Base-by-base conservation (phyloP, 768 basidiomycete species). In the Boletellus emodensis region DNA sequence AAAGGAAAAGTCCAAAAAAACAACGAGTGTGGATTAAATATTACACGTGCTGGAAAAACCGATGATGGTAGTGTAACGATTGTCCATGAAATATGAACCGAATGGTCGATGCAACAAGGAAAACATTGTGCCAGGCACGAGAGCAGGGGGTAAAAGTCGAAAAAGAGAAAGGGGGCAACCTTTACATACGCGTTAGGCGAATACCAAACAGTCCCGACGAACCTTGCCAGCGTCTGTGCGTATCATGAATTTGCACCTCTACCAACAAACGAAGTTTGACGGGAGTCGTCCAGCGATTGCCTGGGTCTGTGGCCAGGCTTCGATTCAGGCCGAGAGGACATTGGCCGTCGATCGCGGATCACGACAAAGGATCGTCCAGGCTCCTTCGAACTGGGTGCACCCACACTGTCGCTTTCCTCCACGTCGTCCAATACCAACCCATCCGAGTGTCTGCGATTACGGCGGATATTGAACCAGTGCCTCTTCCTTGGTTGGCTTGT, bases 401-500 rank as follows among this genome's bases (percentile, higher is more conserved):
- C 48, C 32, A 32, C 73, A 62, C 47, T 53, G n/a, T 45, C 49
- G 28, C 37, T 56, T 39, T 56, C 56, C 20, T 36, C 49, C 12
- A 54, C 64, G 22, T 59, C 63, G 60, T 67, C 49, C 68, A 69
- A 22, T 18, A 66, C 52, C 14, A 75, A 74, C 39, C 81, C 80
- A 51, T 77, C 82, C 57, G 83, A 85, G 52, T 83, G 77, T 32
- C 78, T 75, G 44, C 85, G 75, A 61, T 72, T 74, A 52, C 81
- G 76, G 33, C 82, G 73, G 18, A 86, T 62, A 46, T 80, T 79
- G 61, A 81, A 87, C 86, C 86, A 89, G n/a, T 75, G 75, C 61
- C 77, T 83, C 74, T 82, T 85, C 71, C 73, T 84, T 30, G 77
- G 76, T 55, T 75, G 75, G 41, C 64, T 69, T 11, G 65, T 72